Evolutionary conservation across 2,329 filamentous ascomycete genomes (phyloP), one percentile per base, ranked within the genome.

Genomic region (Penicillium digitatum): DNA sequence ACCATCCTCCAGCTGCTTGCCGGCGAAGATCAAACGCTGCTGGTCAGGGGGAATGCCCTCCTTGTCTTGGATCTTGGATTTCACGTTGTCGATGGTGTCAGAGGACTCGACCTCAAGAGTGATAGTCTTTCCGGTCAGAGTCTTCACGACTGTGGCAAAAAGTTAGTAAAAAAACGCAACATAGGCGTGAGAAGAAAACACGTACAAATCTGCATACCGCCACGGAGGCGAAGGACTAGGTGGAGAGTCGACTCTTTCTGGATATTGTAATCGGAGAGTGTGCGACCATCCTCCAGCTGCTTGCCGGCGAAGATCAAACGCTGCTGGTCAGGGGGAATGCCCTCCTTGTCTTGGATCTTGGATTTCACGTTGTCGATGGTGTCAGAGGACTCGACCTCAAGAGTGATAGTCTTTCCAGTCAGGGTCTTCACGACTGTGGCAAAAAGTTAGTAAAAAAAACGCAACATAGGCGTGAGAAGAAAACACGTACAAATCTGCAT

Each of bases 321-420:
- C 80, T 96, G 92, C 78, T 97, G 92, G 72, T 96, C 92, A 11
- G 92, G 92, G 44, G 92, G 93, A 54, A 96, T 96, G 26, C 92
- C 92, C 77, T 96, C 92, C 84, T 96, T 96, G 71, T 96, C 92
- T 76, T 96, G 92, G 40, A 96, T 96, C 84, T 96, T 96, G 48
- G 83, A 86, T 85, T 96, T 96, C 37, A 96, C 92, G 60, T 96
- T 96, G 81, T 96, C 91, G 76, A 95, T 95, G 38, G 91, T 95
- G 67, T 95, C 91, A 0, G 85, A 89, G 16, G 81, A 84, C 72
- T 86, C 84, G 8, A 87, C 84, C 73, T 86, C 83, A 7, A 86
- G 74, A 29, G 83, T 86, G 72, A 86, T 86, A 60, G 83, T 86
- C 78, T 86, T 83, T 60, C 81, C 81, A 43, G 81, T 83, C 32